phyloP scores from a whole-genome alignment of 208 protist species.

The Trypanosoma platydactyli region DNA sequence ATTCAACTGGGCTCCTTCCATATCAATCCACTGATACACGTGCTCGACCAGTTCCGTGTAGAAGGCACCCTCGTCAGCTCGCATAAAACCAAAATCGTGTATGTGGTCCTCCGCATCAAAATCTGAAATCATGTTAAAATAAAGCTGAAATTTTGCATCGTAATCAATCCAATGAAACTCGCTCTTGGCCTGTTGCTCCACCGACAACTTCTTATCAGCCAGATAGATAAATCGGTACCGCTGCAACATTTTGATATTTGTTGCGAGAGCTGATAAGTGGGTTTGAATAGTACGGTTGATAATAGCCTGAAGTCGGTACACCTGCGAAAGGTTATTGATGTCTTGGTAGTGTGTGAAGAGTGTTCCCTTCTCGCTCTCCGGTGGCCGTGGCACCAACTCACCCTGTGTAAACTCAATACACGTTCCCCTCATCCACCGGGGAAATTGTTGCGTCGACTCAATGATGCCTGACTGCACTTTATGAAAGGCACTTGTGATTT shows the following conservation, averaged over 20 bases:
- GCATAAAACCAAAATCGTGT: conserved; percentile 95
- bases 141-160: conserved; percentile 94
- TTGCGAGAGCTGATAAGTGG: conserved; percentile 84
- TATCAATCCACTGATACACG: conserved; percentile 92
- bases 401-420: conserved; percentile 95
- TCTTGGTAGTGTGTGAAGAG: conserved; percentile 96
- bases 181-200: conserved; percentile 93
- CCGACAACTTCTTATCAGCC: conserved; percentile 93
- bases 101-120: conserved; percentile 85
- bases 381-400: conserved; percentile 82
- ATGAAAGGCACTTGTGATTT: conserved; percentile 92
- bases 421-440: conserved; percentile 96
- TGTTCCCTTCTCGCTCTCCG: conserved; percentile 79
- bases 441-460: conserved; percentile 93
- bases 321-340: conserved; percentile 86
- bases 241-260: conserved; percentile 93
- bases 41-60: conserved; percentile 90
- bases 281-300: conserved; percentile 93
- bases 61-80: conserved; percentile 90
- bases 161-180: conserved; percentile 95
- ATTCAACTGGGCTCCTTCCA: conserved; percentile 94
- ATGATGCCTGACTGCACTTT: conserved; percentile 92
- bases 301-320: conserved; percentile 89
- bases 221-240: conserved; percentile 93
- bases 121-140: conserved; percentile 93